A percentile compares a stretch with the other conserved stretches of the same genome.
Conservation (phyloP, 305 asterid species). For the Fraxinus nigra region DNA sequence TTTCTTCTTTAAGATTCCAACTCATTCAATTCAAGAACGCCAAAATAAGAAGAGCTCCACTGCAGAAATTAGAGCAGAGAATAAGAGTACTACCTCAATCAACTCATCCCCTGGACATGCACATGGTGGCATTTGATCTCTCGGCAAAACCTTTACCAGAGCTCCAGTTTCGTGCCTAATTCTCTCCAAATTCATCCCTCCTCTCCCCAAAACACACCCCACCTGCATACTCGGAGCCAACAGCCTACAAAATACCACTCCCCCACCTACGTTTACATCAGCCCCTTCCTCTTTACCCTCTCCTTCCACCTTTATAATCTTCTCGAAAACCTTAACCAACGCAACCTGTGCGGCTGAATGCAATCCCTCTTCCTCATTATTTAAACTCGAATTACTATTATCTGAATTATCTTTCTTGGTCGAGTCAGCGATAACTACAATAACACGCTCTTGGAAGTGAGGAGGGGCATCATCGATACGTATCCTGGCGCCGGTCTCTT, state of each 20-base stretch:
- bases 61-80: not conserved
- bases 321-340: conserved; percentile 25
- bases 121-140: conserved; percentile 22
- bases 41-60: not conserved
- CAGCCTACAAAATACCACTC: conserved; percentile 21
- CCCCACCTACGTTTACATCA: not conserved
- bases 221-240: conserved; percentile 26
- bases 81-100: conserved; percentile 23
- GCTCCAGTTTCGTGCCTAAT: conserved; percentile 22
- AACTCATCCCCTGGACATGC: conserved; percentile 24
- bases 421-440: conserved; percentile 21
- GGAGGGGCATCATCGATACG: conserved; percentile 22
- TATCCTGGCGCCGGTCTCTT: conserved; percentile 25
- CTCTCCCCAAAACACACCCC: conserved; percentile 20
- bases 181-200: conserved; percentile 25
- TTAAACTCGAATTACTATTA: conserved; percentile 1
- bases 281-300: conserved; percentile 22
- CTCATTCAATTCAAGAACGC: not conserved
- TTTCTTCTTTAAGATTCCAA: not conserved
- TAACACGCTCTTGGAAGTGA: conserved; percentile 22
- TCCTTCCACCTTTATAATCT: conserved; percentile 19
- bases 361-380: not conserved
- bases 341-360: conserved; percentile 23
- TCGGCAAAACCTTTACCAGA: conserved; percentile 22
- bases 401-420: conserved; percentile 17